phyloP scores from a whole-genome alignment of 1,139 yeast genomes.

The Entelexis sorbosivorans region DNA sequence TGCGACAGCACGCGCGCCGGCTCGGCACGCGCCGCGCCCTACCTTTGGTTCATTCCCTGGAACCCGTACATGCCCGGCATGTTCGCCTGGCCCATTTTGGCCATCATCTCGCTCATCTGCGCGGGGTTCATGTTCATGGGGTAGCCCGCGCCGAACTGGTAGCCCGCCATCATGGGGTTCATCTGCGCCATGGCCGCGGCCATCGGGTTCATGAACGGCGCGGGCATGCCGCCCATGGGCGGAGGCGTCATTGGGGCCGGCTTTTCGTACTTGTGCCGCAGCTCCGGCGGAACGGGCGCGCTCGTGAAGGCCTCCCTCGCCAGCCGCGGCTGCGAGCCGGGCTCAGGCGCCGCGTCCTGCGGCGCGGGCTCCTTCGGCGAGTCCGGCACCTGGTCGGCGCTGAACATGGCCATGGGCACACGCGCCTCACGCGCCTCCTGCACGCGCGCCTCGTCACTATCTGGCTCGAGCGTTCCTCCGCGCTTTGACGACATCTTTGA shows the following conservation, averaged over 20 bases:
- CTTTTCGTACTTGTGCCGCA: constrained; percentile 10
- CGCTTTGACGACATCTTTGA: constrained; percentile 22
- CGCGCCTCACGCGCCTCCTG: constrained; percentile 25
- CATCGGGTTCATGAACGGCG: constrained; percentile 9
- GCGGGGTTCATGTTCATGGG: constrained; percentile 10
- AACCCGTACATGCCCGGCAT: constrained; percentile 6
- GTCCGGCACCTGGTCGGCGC: constrained; percentile 3
- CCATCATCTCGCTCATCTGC: constrained; percentile 13
- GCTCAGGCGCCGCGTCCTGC: constrained; percentile 6
- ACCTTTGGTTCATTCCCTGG: not conserved
- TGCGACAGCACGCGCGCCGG: too few relatives aligned
- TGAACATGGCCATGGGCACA: constrained; percentile 15
- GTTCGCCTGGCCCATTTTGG: constrained; percentile 2
- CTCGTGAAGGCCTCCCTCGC: constrained; percentile 11
- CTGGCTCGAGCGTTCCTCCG: constrained; percentile 24
- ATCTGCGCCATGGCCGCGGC: constrained; percentile 10
- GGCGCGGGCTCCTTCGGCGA: constrained; percentile 12
- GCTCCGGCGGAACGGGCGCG: constrained; percentile 14
- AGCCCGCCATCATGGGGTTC: constrained; percentile 8
- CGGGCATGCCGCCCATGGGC: not conserved
- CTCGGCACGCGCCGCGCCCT: too few relatives aligned
- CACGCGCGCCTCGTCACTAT: constrained; percentile 22
- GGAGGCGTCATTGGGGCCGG: not conserved
- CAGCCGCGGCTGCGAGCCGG: not conserved
- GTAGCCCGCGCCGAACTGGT: constrained; percentile 4